A percentile compares a stretch with the other conserved stretches of the same genome.
Evolutionary conservation across 1,284 basidiomycete genomes (phyloP).

Genomic region (Vanrija humicola): DNA sequence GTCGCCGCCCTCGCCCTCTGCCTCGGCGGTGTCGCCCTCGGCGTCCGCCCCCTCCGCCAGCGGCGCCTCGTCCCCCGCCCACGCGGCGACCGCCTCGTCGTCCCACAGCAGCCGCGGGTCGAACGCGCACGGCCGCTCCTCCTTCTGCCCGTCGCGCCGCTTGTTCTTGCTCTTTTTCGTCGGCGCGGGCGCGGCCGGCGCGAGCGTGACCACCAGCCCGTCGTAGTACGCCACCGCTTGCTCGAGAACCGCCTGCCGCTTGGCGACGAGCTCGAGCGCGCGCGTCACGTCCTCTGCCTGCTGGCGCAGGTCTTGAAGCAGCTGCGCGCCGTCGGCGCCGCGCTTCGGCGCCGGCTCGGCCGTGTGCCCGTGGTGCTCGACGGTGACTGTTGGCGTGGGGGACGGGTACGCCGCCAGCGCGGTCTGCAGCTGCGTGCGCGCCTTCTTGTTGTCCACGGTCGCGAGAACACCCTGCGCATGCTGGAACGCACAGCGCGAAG

Average conservation of each 20-base stretch:
- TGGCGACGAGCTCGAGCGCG: slow-evolving; percentile 21
- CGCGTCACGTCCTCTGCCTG: slow-evolving; percentile 17
- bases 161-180: slow-evolving; percentile 25
- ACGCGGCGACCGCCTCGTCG: slow-evolving; percentile 26
- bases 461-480: slow-evolving; percentile 27
- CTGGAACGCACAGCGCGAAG: slow-evolving; percentile 32
- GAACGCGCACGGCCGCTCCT: slow-evolving; percentile 40
- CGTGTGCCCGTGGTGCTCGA: slow-evolving; percentile 3
- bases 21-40: not conserved
- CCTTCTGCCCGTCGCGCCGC: slow-evolving; percentile 17
- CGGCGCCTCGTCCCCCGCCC: slow-evolving; percentile 1
- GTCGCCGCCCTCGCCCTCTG: slow-evolving; percentile 3
- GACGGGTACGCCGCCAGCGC: slow-evolving; percentile 22
- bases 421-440: slow-evolving; percentile 16
- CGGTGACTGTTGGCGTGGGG: slow-evolving; percentile 20
- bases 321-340: not conserved
- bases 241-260: slow-evolving; percentile 27
- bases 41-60: not conserved
- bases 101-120: slow-evolving; percentile 27
- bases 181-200: slow-evolving; percentile 2
- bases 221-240: slow-evolving; percentile 26
- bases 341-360: not conserved
- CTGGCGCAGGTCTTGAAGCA: slow-evolving; percentile 6
- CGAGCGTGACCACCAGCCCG: slow-evolving; percentile 2
- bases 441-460: slow-evolving; percentile 29